Evolutionary conservation across 352 stramenopile species (phyloP), one percentile per base, ranked within the genome.

Genomic region (Phytophthora hibernalis): DNA sequence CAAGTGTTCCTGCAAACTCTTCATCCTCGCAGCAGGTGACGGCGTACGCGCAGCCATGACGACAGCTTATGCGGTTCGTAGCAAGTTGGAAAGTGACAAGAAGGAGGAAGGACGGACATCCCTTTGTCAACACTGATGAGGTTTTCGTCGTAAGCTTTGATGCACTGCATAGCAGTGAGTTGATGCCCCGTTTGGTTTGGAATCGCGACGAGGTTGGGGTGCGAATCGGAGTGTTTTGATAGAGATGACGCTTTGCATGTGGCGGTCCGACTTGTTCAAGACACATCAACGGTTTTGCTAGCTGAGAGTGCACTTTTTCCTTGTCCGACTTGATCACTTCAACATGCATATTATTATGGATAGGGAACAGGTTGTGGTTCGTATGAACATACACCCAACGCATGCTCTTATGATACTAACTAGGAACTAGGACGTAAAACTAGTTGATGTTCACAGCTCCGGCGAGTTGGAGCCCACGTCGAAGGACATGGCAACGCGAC

Each of bases 1-100:
- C 57, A 83, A 65, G 33, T 87, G 79, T 47, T 87, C 79, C 18
- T 70, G 68, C 31, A 85, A 57, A 20, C 61, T 77, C 40, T 73
- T 75, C 72, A 83, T 85, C 30, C 21, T 56, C 5, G 33, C 13
- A 7, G 28, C 6, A 31, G 28, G 28, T 7, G 49, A 54, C 24
- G 35, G 16, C 31, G 54, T 30, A 37, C 28, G 28, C 2, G 28
- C 28, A 8, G 28, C 28, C 28, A 33, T 33, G 28, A 33, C 28
- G 8, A 9, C 28, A 33, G 28, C 28, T 11, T 33, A 33, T 33
- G 6, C 8, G 12, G 28, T 9, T 12, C 28, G 7, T 9, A 33
- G 28, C 28, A 33, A 33, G 28, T 33, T 33, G 7, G 8, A 1
- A 33, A 33, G 4, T 33, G 28, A 11, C n/a, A n/a, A n/a, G n/a